Evolutionary conservation across 2,329 filamentous ascomycete species (phyloP).

Genomic region (Alternaria brassicae): DNA sequence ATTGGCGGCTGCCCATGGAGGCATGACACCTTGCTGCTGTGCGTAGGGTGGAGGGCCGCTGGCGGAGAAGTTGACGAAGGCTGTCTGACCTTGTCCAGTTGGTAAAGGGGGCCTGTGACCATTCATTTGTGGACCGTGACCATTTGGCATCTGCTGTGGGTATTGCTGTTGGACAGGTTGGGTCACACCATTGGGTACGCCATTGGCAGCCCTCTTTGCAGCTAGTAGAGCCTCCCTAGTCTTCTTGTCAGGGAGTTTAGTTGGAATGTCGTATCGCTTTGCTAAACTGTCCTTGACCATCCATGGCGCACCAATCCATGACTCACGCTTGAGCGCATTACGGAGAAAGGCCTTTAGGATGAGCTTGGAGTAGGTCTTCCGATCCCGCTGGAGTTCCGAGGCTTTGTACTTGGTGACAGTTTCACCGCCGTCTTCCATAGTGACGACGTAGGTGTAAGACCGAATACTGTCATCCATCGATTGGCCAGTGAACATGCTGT

Average conservation of each 20-base stretch:
- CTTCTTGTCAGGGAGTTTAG: conserved; percentile 69
- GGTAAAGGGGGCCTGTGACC: conserved; percentile 24
- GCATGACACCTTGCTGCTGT: conserved; percentile 65
- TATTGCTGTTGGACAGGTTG: conserved; percentile 31
- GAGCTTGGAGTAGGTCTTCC: conserved; percentile 92
- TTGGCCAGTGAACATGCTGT: conserved; percentile 38
- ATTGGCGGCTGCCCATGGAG: conserved; percentile 12
- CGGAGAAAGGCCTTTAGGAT: conserved; percentile 94
- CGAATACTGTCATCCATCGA: conserved; percentile 39
- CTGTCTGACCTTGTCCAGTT: conserved; percentile 46
- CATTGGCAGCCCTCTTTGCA: conserved; percentile 70
- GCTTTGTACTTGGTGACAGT: conserved; percentile 57
- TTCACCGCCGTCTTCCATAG: conserved; percentile 43
- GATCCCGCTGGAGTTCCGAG: conserved; percentile 79
- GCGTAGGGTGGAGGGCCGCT: conserved; percentile 68
- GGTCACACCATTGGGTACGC: conserved; percentile 43
- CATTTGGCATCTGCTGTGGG: conserved; percentile 26
- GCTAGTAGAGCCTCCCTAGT: conserved; percentile 46
- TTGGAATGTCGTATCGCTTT: conserved; percentile 84
- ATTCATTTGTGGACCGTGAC: conserved; percentile 29
- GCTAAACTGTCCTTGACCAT: conserved; percentile 88
- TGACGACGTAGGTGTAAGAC: conserved; percentile 43
- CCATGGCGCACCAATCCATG: conserved; percentile 97
- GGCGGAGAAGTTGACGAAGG: conserved; percentile 59
- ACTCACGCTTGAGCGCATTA: conserved; percentile 87